Conservation (phyloP, 2,329 filamentous ascomycete species). For the Spiromastix sp. region DNA sequence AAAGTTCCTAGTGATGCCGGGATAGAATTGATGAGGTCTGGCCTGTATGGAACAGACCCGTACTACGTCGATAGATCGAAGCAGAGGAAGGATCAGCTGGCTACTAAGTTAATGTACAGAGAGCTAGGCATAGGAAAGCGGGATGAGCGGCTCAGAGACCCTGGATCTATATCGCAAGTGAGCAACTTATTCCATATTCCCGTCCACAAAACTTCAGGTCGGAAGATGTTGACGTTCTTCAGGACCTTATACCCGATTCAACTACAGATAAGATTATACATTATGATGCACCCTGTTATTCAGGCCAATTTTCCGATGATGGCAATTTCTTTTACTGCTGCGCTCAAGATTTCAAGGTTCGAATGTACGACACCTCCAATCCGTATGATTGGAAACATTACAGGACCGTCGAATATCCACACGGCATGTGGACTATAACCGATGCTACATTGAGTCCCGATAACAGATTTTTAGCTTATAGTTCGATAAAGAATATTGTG, state of each 20-base stretch:
- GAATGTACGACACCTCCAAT: conserved; percentile 96
- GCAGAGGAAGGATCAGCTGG: conserved; percentile 51
- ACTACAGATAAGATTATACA: conserved; percentile 79
- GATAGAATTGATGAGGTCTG: conserved; percentile 67
- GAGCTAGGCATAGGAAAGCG: conserved; percentile 62
- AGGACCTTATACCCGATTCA: conserved; percentile 68
- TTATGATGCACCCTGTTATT: conserved; percentile 78
- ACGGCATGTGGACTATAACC: conserved; percentile 90
- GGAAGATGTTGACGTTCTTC: conserved; percentile 9
- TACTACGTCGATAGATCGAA: conserved; percentile 37
- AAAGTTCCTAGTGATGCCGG: conserved; percentile 74
- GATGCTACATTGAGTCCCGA: conserved; percentile 86
- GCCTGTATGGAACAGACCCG: conserved; percentile 65
- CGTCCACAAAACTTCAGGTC: conserved; percentile 1
- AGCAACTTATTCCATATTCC: conserved; percentile 13
- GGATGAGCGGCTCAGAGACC: conserved; percentile 49
- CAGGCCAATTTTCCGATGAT: conserved; percentile 91
- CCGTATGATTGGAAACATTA: conserved; percentile 94
- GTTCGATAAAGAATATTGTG: conserved; percentile 73
- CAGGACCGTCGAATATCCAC: conserved; percentile 77
- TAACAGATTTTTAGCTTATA: conserved; percentile 85
- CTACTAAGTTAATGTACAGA: conserved; percentile 64
- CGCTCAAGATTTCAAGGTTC: conserved; percentile 84
- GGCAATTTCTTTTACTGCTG: conserved; percentile 95
- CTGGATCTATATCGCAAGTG: conserved; percentile 60